Base-by-base conservation (phyloP, 495 filamentous ascomycete species). In the Aspergillus conjunctus region DNA sequence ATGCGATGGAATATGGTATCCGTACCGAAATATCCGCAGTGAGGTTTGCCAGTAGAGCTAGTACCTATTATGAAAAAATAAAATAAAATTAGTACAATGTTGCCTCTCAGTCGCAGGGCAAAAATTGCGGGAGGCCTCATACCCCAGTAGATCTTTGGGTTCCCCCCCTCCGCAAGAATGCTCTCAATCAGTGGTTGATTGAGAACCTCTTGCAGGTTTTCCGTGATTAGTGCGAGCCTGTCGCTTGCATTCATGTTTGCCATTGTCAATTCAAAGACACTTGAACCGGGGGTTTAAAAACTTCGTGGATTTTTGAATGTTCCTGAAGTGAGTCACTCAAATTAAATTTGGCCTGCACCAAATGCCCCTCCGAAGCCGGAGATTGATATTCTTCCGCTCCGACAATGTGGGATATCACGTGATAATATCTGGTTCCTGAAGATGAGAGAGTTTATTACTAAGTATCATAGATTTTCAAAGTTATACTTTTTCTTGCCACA, bases 131-230 rank as follows among this genome's bases (percentile, higher is more conserved):
- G 12, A 41, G 3, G 5, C 15, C 6, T 21, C 55, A 34, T 50
- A 86, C 89, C 93, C 91, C 91, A 96, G 84, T 97, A 97, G 67
- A 96, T 83, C 46, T 81, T 82, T 15, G 89, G 82, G 26, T 86
- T 83, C 11, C 87, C 79, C n/a, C 88, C 83, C 70, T 94, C 81
- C 11, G 85, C 84, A 33, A 86, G 70, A 51, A 97, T 75, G 58
- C 84, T 78, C 69, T 94, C 88, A 59, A 98, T 88, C 51, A 97
- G 87, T 67, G 97, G 91, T 21, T 85, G 85, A 64, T 93, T 92
- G 50, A 98, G 83, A 34, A 93, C 75, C 79, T 98, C 94, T 54
- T 85, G 84, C 51, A 97, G 79, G 69, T 93, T 93, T 62, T 86
- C 84, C 17, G 79, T 82, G 71, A 98, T 97, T 61, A 97, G 83